Base-by-base conservation (phyloP, 2,329 filamentous ascomycete species). In the Pseudogymnoascus destructans region DNA sequence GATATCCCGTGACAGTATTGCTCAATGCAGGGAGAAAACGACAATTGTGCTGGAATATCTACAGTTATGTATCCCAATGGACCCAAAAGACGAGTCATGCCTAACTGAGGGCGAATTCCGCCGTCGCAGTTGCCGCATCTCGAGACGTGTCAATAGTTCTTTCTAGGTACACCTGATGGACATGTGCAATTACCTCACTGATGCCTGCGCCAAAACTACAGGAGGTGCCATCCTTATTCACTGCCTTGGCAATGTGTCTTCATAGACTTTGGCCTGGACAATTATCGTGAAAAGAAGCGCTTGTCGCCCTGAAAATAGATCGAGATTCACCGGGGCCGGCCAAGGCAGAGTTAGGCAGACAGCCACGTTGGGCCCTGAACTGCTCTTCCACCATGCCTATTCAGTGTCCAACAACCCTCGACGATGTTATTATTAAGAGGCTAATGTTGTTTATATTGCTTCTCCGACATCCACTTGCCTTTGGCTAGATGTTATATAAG, bases 271-370 rank as follows among this genome's bases (percentile, higher is more conserved):
- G 46, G 9, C 25, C 46, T 17, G 25, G n/a, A 17, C 15, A 52
- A 27, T 30, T 52, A 19, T 52, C 25, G 46, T 52, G 46, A 52
- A 52, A 17, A 30, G 25, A 30, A 30, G 46, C 42, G 46, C 25
- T 30, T 52, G 46, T 52, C 25, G 25, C 25, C 46, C n/a, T 19
- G 46, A 30, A 52, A 52, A n/a, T n/a, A 13, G 46, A 27, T 19
- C 46, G 46, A 52, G 9, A 52, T 52, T 30, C 46, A 30, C 25
- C 9, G 23, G n/a, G 25, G 46, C 46, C 17, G 15, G 46, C 46
- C 46, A 52, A 52, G 46, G 46, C 46, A 52, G 46, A 30, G 46
- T 52, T 52, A 52, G 46, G 46, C 46, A 52, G 46, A 52, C 46
- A 52, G 46, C 46, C 46, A 30, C 46, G 25, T 52, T 52, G 23